Conservation (phyloP, 345 rosid genomes). For the Draba incana region DNA sequence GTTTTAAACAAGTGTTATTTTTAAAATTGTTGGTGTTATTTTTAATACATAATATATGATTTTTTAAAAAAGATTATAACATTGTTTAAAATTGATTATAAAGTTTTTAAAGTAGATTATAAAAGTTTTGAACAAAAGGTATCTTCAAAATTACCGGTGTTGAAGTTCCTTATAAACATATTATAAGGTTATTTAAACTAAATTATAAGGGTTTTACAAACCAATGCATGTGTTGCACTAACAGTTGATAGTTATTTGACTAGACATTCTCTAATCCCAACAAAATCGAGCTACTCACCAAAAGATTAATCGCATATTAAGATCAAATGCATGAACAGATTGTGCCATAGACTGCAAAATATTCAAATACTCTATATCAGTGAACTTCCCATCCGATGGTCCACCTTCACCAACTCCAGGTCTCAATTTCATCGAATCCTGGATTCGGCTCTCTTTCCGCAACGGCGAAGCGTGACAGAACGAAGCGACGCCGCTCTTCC, state of each 20-base stretch:
- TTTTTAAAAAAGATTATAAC: too few species aligned
- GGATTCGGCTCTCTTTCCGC: constrained; percentile 69
- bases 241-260: background rate
- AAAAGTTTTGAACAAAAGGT: too few species aligned
- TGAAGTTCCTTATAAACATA: too few species aligned
- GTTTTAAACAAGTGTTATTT: too few species aligned
- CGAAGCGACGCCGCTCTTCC: constrained; percentile 68
- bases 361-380: constrained; percentile 73
- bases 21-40: too few species aligned
- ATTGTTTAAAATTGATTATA: too few species aligned
- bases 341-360: constrained; percentile 96
- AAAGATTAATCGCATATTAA: constrained; percentile 62
- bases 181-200: too few species aligned
- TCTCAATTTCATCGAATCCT: constrained; percentile 37
- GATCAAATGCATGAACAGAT: constrained; percentile 80
- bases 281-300: constrained; percentile 60
- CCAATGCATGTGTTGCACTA: too few species aligned
- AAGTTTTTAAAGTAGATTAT: too few species aligned
- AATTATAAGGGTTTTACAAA: too few species aligned
- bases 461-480: constrained; percentile 84
- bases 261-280: background rate
- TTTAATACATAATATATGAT: too few species aligned
- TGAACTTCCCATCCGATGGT: constrained; percentile 64
- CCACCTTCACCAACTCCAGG: constrained; percentile 42
- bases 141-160: too few species aligned